Evolutionary conservation across 1,139 yeast genomes (phyloP).

Genomic region (Candida dubliniensis): DNA sequence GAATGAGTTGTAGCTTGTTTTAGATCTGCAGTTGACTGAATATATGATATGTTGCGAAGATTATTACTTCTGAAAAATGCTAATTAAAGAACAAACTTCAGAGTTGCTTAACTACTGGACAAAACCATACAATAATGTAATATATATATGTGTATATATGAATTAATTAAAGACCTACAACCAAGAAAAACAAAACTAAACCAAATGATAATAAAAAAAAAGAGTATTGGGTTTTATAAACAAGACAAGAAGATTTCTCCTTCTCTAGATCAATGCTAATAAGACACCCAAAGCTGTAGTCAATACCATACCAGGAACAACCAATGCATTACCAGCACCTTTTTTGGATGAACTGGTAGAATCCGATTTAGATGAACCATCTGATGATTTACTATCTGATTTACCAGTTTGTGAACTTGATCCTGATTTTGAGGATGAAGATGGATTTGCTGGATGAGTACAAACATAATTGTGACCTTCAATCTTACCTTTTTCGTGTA

Average conservation of each 20-base stretch:
- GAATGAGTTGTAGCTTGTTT: no score
- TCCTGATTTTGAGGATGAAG: conserved; percentile 19
- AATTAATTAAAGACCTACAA: neutral
- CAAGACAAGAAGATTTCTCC: neutral
- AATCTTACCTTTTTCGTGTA: conserved; percentile 33
- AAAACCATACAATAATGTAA: neutral
- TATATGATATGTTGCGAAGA: no score
- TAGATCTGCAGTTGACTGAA: no score
- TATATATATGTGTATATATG: neutral
- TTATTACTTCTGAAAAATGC: no score
- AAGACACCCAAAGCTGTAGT: conserved; percentile 3
- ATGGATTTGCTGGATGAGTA: conserved; percentile 31
- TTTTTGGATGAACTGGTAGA: conserved; percentile 12
- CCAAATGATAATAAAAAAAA: neutral
- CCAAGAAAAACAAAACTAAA: neutral
- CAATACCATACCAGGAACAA: conserved; percentile 7
- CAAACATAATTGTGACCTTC: conserved; percentile 50
- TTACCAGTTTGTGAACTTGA: conserved; percentile 5
- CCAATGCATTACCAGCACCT: conserved; percentile 3
- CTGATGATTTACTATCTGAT: conserved; percentile 10
- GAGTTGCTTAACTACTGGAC: no score
- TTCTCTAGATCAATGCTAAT: conserved; percentile 3
- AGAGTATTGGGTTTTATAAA: neutral
- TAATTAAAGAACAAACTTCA: no score
- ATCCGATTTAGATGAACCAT: conserved; percentile 5